These are phyloP conservation scores for Umbelopsis sp. DNA, from an alignment of 192 early-diverging fungal species.

Conservation along the genomic window DNA sequence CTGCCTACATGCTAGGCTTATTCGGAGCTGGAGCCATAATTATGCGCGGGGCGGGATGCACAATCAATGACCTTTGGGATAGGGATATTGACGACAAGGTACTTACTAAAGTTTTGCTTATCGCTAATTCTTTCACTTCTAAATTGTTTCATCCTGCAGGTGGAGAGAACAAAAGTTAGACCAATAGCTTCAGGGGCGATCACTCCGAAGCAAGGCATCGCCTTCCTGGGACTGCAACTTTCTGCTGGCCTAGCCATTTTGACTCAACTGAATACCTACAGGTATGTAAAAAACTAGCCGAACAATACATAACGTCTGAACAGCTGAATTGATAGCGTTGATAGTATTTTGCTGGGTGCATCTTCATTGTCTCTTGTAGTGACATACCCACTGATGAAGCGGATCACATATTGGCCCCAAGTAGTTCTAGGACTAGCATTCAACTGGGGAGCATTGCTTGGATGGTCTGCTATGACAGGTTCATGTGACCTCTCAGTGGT, in stretches of 20 bases:
- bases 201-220: slow-evolving; percentile 66
- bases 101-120: not conserved
- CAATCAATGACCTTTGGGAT: slow-evolving; percentile 98
- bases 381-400: slow-evolving; percentile 93
- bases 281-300: slow-evolving; percentile 41
- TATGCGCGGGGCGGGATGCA: slow-evolving; percentile 97
- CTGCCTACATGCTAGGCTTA: slow-evolving; percentile 69
- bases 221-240: slow-evolving; percentile 81
- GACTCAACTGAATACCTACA: slow-evolving; percentile 88
- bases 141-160: slow-evolving; percentile 34
- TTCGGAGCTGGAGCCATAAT: slow-evolving; percentile 87
- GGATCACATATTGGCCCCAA: slow-evolving; percentile 96
- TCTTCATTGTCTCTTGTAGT: slow-evolving; percentile 78
- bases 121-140: not conserved
- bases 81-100: slow-evolving; percentile 78
- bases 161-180: slow-evolving; percentile 78
- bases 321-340: not conserved
- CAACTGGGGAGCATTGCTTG: slow-evolving; percentile 93
- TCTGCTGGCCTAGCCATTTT: slow-evolving; percentile 81
- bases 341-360: slow-evolving; percentile 78
- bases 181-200: slow-evolving; percentile 84
- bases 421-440: slow-evolving; percentile 85
- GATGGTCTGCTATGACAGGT: slow-evolving; percentile 82
- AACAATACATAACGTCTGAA: not conserved
- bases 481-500: slow-evolving; percentile 67